These are phyloP conservation scores for Saraca asoca DNA, from an alignment of 331 rosid genomes.

Conservation along the genomic window DNA sequence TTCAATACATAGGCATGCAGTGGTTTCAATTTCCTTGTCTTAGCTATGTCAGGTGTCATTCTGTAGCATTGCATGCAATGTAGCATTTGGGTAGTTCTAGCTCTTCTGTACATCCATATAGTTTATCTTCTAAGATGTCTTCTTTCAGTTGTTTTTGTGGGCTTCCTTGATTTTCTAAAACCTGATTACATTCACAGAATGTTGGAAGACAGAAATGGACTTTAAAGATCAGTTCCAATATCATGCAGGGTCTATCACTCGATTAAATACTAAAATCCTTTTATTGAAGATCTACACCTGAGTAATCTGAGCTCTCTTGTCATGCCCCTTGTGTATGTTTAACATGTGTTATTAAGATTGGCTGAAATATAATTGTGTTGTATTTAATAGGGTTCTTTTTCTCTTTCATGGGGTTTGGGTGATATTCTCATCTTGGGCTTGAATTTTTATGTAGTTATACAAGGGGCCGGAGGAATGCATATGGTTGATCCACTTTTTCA, in stretches of 20 bases:
- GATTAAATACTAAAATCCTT: slow-evolving; percentile 1
- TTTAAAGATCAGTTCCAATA: background rate
- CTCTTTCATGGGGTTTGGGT: slow-evolving; percentile 28
- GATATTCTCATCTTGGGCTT: slow-evolving; percentile 27
- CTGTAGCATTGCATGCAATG: slow-evolving; percentile 18
- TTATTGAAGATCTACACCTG: background rate
- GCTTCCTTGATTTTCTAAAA: slow-evolving; percentile 10
- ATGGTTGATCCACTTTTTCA: slow-evolving; percentile 98
- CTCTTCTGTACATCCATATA: slow-evolving; percentile 19
- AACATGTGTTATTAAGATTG: background rate
- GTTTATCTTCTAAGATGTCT: slow-evolving; percentile 4
- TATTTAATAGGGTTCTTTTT: background rate
- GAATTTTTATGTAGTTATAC: slow-evolving; percentile 68
- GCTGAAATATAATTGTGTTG: background rate
- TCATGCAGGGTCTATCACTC: slow-evolving; percentile 1
- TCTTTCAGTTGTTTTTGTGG: slow-evolving; percentile 24
- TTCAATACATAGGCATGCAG: slow-evolving; percentile 3
- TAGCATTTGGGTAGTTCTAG: slow-evolving; percentile 27
- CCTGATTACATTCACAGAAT: slow-evolving; percentile 10
- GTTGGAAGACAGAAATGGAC: background rate
- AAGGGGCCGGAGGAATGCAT: slow-evolving; percentile 94
- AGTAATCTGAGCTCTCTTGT: background rate
- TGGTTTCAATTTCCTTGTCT: slow-evolving; percentile 10
- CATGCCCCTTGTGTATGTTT: slow-evolving; percentile 7
- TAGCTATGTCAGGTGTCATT: slow-evolving; percentile 13